A percentile compares a stretch with the other conserved stretches of the same genome.
These are phyloP conservation scores for Cunninghamia lanceolata DNA, from an alignment of 75 land plant genomes.

Conservation along the genomic window DNA sequence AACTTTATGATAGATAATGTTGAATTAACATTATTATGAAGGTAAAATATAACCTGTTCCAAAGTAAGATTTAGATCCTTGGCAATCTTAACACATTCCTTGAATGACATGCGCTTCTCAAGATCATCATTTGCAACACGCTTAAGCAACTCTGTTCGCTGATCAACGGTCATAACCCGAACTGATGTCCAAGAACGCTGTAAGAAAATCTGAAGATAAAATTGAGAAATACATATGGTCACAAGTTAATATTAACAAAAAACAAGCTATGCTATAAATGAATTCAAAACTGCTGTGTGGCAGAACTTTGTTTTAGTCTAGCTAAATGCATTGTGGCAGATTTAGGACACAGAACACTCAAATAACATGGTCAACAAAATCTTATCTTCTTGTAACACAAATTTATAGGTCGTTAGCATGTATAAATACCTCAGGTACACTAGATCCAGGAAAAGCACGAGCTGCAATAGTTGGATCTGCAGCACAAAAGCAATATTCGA, in stretches of 20 bases:
- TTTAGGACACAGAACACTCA: background rate
- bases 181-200: conserved; percentile 84
- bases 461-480: conserved; percentile 58
- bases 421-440: conserved; percentile 76
- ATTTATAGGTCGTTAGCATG: background rate
- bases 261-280: background rate
- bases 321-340: background rate
- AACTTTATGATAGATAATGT: background rate
- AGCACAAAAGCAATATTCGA: conserved; percentile 83
- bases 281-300: background rate
- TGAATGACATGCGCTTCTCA: conserved; percentile 50
- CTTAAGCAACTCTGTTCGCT: conserved; percentile 76
- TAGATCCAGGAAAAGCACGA: conserved; percentile 91
- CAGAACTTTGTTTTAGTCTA: background rate
- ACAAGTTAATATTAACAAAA: conserved; percentile 3
- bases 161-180: conserved; percentile 81
- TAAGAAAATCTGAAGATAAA: conserved; percentile 55
- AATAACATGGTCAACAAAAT: background rate
- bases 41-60: conserved; percentile 65
- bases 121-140: conserved; percentile 47
- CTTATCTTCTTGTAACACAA: background rate
- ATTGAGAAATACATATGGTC: background rate
- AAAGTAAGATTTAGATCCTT: conserved; percentile 77
- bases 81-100: conserved; percentile 78
- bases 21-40: background rate